Base-by-base conservation (phyloP, 2,329 filamentous ascomycete species). In the Verticillium zaregamsianum region DNA sequence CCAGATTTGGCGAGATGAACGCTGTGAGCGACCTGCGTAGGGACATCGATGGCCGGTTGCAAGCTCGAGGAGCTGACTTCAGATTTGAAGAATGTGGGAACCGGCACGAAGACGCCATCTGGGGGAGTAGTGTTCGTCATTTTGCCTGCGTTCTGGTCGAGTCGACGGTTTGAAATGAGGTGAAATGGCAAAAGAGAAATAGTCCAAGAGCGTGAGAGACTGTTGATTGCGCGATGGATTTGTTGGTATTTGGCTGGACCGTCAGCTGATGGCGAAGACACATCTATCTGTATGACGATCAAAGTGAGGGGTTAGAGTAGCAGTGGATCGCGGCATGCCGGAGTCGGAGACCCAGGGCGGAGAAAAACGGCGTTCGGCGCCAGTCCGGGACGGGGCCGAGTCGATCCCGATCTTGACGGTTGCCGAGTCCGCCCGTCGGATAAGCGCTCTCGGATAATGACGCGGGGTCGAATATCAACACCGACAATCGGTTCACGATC, bases 61-160 rank as follows among this genome's bases (percentile, higher is more conserved):
- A 80, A 72, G 2, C 76, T 67, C 33, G 77, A 74, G 62, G 79
- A 79, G 20, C 74, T 71, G 9, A 79, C 71, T 6, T 75, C 71
- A 45, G 69, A 64, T 32, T 77, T 72, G 73, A 85, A 89, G 79
- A 89, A 89, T 55, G 86, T 89, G 33, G 86, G 86, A 55, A 87
- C 82, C 28, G 83, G 83, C 61, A 85, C 82, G 71, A 80, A 83
- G 67, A 85, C 79, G 61, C 82, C 82, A 55, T 78, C 74, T 11
- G 79, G 78, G 79, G 80, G 55, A 63, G 57, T 62, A 54, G 59
- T 40, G 17, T 60, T 33, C 8, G 58, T 23, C 40, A 58, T 60
- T 14, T 37, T 59, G 49, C 11, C 3, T 23, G 8, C 5, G 45
- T 23, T 52, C 20, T 52, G 45, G n/a, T 52, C n/a, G n/a, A n/a